Percentiles rank a stretch among this genome's conserved stretches.
Evolutionary conservation across 116 monocot species (phyloP).

Genomic region (Trichopus zeylanicus): DNA sequence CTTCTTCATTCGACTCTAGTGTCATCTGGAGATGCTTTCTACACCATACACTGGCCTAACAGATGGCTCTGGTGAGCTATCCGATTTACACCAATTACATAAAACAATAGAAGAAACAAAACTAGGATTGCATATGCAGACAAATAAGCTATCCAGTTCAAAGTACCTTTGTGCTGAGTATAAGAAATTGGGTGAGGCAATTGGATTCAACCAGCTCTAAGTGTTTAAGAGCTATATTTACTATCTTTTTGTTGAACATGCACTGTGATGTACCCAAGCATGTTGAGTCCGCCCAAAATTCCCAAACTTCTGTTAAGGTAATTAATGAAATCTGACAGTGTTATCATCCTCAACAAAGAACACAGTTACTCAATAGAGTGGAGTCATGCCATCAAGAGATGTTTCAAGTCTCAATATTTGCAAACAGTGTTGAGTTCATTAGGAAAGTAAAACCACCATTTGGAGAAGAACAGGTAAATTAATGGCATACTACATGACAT

Average conservation of each 20-base stretch:
- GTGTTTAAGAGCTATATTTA: conserved; percentile 53
- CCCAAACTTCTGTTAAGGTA: conserved; percentile 46
- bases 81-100: too few relatives aligned
- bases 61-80: too few relatives aligned
- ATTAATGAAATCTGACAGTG: not conserved
- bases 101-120: too few relatives aligned
- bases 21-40: conserved; percentile 39
- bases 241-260: conserved; percentile 48
- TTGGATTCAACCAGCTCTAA: conserved; percentile 36
- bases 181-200: conserved; percentile 42
- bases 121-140: too few relatives aligned
- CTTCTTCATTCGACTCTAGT: conserved; percentile 22
- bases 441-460: too few relatives aligned
- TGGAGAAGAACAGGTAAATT: not conserved
- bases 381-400: not conserved
- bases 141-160: too few relatives aligned
- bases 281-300: conserved; percentile 57
- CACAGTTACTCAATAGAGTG: not conserved
- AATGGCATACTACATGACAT: not conserved
- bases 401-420: not conserved
- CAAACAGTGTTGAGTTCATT: not conserved
- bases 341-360: too few relatives aligned
- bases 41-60: conserved; percentile 73
- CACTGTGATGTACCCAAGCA: conserved; percentile 37
- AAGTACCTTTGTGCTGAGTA: conserved; percentile 82